These are phyloP conservation scores for Dalbergia oliveri DNA, from an alignment of 306 rosid genomes.

Conservation along the genomic window DNA sequence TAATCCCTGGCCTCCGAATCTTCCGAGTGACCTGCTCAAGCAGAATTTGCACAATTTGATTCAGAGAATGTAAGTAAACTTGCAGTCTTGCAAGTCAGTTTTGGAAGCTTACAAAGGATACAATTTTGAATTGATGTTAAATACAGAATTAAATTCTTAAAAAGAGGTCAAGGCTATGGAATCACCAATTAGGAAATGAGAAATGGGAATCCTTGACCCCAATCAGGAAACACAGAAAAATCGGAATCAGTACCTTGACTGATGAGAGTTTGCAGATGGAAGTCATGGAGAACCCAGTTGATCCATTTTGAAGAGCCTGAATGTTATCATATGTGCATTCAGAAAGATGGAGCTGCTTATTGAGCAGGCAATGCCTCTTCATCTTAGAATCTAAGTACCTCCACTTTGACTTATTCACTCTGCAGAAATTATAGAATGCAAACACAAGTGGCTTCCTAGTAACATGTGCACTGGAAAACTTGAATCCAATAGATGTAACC, in stretches of 20 bases:
- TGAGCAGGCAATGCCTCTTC: slow-evolving; percentile 68
- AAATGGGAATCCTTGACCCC: slow-evolving; percentile 23
- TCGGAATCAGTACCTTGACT: slow-evolving; percentile 64
- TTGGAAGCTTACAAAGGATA: slow-evolving; percentile 31
- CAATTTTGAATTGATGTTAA: slow-evolving; percentile 23
- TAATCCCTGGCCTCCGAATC: slow-evolving; percentile 65
- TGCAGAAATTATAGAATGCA: slow-evolving; percentile 74
- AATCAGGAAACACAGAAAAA: slow-evolving; percentile 18
- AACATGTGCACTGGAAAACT: slow-evolving; percentile 65
- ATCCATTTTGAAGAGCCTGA: slow-evolving; percentile 74
- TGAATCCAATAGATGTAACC: slow-evolving; percentile 83
- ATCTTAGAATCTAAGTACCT: slow-evolving; percentile 71
- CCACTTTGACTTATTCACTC: slow-evolving; percentile 75
- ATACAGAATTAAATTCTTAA: slow-evolving; percentile 22
- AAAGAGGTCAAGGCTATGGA: background rate
- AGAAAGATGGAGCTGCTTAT: slow-evolving; percentile 75
- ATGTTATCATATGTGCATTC: slow-evolving; percentile 96
- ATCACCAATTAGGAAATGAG: slow-evolving; percentile 26
- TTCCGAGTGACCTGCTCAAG: slow-evolving; percentile 61
- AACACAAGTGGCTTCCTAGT: slow-evolving; percentile 76
- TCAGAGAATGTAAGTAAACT: slow-evolving; percentile 36
- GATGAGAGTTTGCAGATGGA: slow-evolving; percentile 50
- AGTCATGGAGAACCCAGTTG: slow-evolving; percentile 47
- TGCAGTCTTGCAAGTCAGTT: slow-evolving; percentile 7
- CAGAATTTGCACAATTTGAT: slow-evolving; percentile 47